Evolutionary conservation across 306 rosid species (phyloP).

Genomic region (Pyrus betulifolia): DNA sequence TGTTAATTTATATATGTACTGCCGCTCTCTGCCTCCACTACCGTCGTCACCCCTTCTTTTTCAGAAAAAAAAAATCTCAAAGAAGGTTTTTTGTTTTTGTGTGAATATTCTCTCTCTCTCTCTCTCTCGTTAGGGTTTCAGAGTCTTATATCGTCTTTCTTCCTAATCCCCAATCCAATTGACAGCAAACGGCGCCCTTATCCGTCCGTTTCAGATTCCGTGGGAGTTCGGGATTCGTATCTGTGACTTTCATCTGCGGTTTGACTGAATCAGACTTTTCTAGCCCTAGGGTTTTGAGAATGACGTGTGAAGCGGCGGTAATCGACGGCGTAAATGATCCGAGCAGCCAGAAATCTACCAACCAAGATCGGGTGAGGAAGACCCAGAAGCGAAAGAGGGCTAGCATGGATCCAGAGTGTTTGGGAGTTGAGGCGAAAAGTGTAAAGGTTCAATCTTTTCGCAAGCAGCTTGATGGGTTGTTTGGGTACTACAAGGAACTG

Average conservation of each 20-base stretch:
- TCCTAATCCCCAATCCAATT: neutral
- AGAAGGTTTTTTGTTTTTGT: neutral
- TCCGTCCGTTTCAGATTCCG: neutral
- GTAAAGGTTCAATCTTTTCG: constrained; percentile 32
- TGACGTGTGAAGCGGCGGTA: constrained; percentile 22
- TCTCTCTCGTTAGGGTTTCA: neutral
- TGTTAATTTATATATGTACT: neutral
- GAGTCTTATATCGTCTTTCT: neutral
- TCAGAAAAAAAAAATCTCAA: neutral
- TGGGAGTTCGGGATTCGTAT: neutral
- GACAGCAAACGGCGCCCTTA: neutral
- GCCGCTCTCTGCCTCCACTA: neutral
- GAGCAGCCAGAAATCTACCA: constrained; percentile 19
- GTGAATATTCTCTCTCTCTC: neutral
- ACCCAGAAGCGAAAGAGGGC: constrained; percentile 56
- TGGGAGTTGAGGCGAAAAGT: constrained; percentile 40
- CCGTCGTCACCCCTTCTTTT: neutral
- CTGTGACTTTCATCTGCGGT: neutral
- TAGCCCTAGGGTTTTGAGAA: constrained; percentile 6
- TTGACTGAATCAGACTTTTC: neutral
- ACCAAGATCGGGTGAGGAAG: constrained; percentile 27
- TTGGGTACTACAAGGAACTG: constrained; percentile 44
- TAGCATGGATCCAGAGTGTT: constrained; percentile 3
- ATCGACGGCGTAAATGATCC: constrained; percentile 20
- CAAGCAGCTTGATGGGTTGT: constrained; percentile 52